Base-by-base conservation (phyloP, 2,329 filamentous ascomycete species). In the Colletotrichum aenigma region DNA sequence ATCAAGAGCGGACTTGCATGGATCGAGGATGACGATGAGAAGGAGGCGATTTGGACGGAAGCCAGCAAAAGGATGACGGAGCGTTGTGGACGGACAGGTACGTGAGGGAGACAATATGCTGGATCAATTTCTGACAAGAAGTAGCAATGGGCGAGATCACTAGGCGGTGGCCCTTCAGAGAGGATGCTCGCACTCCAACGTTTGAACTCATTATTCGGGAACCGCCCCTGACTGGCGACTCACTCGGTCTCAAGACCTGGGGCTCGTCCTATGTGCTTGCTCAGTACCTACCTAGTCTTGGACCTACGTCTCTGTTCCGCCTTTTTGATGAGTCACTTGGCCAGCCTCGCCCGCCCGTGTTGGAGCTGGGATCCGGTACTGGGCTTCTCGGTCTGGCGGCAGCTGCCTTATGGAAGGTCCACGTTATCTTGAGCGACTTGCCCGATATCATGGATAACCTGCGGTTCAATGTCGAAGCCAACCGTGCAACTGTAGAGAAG, bases 211-310 rank as follows among this genome's bases (percentile, higher is more conserved):
- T 90, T 43, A 92, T 99, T 52, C 91, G 95, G 72, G 97, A 99
- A 82, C 97, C 97, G 3, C 93, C 96, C 1, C 88, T 98, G 71
- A 98, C 95, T 0, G 94, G 94, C 8, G 96, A 98, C 83, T 94
- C 95, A 75, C 88, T 98, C 21, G 97, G 97, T 2, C 89, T 97
- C 83, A 98, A 99, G 84, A 99, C 97, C 0, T 98, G 97, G 97
- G 95, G 94, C 1, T 96, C 96, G 0, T 96, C 96, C 0, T 97
- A 96, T 81, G 90, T 97, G 3, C 91, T 98, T 6, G 94, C 96
- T 0, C 93, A 91, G 78, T 92, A 94, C 28, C 89, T 98, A 30
- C 87, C 87, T 24, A 81, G 81, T 15, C 85, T 92, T 52, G 84
- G 81, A 9, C 84, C 82, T 58, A 87, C 83, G 16, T 84, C 86